A percentile compares a stretch with the other conserved stretches of the same genome.
Evolutionary conservation across 441 rosid species (phyloP).

Genomic region (Geranium incanum): DNA sequence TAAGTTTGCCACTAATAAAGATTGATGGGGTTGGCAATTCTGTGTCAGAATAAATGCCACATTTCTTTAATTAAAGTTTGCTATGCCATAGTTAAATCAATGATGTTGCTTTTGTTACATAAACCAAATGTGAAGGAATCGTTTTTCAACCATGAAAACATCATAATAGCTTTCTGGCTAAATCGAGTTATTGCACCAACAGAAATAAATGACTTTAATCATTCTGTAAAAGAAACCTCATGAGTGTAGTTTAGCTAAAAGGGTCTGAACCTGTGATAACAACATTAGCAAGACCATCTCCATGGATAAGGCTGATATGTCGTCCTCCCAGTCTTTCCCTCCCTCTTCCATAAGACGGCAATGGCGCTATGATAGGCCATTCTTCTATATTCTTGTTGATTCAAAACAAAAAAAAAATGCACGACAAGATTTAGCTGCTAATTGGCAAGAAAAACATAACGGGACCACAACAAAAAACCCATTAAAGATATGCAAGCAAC

Average conservation of each 20-base stretch:
- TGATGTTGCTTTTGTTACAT: background rate
- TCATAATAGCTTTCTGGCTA: background rate
- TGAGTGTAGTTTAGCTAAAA: background rate
- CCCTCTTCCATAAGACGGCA: slow-evolving; percentile 98
- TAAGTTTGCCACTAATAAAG: background rate
- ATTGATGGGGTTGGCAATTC: background rate
- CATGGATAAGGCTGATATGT: slow-evolving; percentile 90
- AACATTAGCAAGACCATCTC: slow-evolving; percentile 68
- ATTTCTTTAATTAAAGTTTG: background rate
- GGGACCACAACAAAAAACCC: background rate
- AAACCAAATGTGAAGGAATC: background rate
- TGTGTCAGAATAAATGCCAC: background rate
- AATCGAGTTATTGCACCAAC: background rate
- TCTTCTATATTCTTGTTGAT: slow-evolving; percentile 48
- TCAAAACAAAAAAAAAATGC: background rate
- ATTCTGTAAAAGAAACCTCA: background rate
- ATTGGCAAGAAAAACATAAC: slow-evolving; percentile 2
- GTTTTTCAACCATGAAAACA: background rate
- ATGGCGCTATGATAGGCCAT: slow-evolving; percentile 81
- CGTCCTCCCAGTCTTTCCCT: slow-evolving; percentile 89
- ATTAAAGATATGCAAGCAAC: background rate
- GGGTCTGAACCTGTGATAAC: slow-evolving; percentile 50
- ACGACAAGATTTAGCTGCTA: slow-evolving; percentile 14
- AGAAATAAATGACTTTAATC: background rate
- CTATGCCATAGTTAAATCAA: background rate